Base-by-base conservation (phyloP, 169 alveolate species). In the Prorocentrum cordatum region DNA sequence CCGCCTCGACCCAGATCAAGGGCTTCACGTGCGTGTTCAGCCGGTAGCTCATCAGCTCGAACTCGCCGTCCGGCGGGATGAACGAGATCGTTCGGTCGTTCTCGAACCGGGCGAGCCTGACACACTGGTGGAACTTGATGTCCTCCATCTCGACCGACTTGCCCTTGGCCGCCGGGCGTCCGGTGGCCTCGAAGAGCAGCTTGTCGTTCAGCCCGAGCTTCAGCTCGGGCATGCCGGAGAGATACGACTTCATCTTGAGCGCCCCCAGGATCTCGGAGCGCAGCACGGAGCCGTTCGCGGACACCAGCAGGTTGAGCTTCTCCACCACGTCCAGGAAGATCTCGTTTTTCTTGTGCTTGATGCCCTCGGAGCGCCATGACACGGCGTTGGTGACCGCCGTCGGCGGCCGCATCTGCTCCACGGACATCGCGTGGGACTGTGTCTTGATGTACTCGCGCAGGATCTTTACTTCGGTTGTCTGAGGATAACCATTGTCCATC, bases 401-500 rank as follows among this genome's bases (percentile, higher is more conserved):
- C 16, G 89, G 89, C 38, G 89, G 89, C 39, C 89, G 68, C 89
- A 79, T 79, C 66, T 79, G 89, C 50, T 79, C 89, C 29, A 79
- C 89, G 58, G 89, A 79, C 88, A 95, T 86, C 93, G 95, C 95
- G 83, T 95, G 96, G 29, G 98, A 95, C 93, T 96, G 98, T 72
- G 97, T 96, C 91, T 96, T 97, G 75, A 97, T 97, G 91, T 93
- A 96, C 92, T 96, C 98, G 83, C 96, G 96, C 72, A 96, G 93
- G 47, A 96, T 96, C 93, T 95, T 97, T 58, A 92, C 89, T 94
- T 91, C 95, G 9, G 95, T 93, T 24, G 93, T 82, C 64, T 98
- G 98, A 16, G 99, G 99, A 91, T 96, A 98, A 4, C 99, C 99
- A 92, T 97, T 97, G 93, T 98, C 99, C 94, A 97, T 93, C 97